phyloP scores from a whole-genome alignment of 495 filamentous ascomycete genomes.

The Cercophora scortea region DNA sequence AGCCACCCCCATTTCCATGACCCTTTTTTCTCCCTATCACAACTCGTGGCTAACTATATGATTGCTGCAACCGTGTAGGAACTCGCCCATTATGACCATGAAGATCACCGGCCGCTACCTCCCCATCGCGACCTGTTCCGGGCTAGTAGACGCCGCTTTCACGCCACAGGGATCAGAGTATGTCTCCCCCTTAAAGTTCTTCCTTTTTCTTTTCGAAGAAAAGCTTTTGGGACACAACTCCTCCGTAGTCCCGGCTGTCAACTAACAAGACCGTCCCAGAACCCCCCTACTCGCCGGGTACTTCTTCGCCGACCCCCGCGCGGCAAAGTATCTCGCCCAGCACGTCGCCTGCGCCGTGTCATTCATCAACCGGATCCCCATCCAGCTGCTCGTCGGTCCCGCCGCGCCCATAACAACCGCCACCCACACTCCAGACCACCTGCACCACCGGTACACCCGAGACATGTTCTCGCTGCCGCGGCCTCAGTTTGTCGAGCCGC shows the following conservation, averaged over 20 bases:
- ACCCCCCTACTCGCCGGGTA: slow-evolving; percentile 37
- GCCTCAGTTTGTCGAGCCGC: slow-evolving; percentile 27
- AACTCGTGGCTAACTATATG: neutral
- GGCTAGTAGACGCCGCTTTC: slow-evolving; percentile 12
- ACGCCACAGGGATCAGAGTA: neutral
- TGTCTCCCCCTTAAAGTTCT: too few species aligned
- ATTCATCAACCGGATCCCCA: slow-evolving; percentile 45
- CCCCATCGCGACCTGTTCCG: slow-evolving; percentile 5
- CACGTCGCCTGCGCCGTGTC: slow-evolving; percentile 39
- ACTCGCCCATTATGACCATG: slow-evolving; percentile 2
- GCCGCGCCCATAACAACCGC: slow-evolving; percentile 24
- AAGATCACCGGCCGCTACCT: slow-evolving; percentile 11
- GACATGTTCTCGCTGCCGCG: slow-evolving; percentile 31
- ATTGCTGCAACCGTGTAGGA: neutral
- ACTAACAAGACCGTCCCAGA: slow-evolving; percentile 3
- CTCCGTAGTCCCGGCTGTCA: neutral
- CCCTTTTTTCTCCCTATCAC: neutral
- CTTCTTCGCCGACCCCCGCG: slow-evolving; percentile 36
- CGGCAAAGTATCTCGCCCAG: slow-evolving; percentile 46
- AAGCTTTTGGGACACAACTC: neutral
- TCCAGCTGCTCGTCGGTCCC: slow-evolving; percentile 38
- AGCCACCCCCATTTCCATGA: neutral
- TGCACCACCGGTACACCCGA: slow-evolving; percentile 29
- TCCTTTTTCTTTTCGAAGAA: neutral
- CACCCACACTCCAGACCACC: slow-evolving; percentile 6